Evolutionary conservation across 768 basidiomycete genomes (phyloP).

Genomic region (Gloeostereum incarnatum): DNA sequence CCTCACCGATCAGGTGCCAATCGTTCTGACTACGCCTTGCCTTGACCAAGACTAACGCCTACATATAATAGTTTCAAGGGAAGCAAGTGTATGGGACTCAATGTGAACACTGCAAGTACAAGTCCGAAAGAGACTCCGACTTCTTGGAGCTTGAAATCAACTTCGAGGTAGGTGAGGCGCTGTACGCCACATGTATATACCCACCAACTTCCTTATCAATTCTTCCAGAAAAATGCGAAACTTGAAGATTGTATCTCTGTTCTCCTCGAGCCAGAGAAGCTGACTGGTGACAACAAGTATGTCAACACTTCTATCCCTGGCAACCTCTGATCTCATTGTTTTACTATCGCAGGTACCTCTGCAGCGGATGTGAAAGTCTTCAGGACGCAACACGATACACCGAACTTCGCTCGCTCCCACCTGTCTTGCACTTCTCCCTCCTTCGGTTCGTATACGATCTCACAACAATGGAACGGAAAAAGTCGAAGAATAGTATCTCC

Average conservation of each 20-base stretch:
- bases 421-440: conserved; percentile 85
- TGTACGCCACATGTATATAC: neutral
- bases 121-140: conserved; percentile 58
- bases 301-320: conserved; percentile 8
- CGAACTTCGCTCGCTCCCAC: conserved; percentile 64
- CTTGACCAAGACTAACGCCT: neutral
- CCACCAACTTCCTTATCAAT: neutral
- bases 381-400: conserved; percentile 77
- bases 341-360: conserved; percentile 54
- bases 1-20: conserved; percentile 59
- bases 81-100: conserved; percentile 69
- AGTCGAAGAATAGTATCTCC: conserved; percentile 73
- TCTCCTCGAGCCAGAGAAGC: conserved; percentile 56
- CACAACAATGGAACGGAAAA: conserved; percentile 72
- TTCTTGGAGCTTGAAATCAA: conserved; percentile 89
- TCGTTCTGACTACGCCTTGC: neutral
- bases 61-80: conserved; percentile 72
- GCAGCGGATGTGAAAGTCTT: conserved; percentile 61
- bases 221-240: conserved; percentile 50
- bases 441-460: conserved; percentile 90
- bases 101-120: conserved; percentile 60
- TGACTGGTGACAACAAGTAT: conserved; percentile 83
- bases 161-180: conserved; percentile 44
- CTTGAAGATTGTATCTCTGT: conserved; percentile 68
- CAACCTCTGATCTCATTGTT: neutral